Base-by-base conservation (phyloP, 257 asterid species). In the Nicotiana tomentosiformis region DNA sequence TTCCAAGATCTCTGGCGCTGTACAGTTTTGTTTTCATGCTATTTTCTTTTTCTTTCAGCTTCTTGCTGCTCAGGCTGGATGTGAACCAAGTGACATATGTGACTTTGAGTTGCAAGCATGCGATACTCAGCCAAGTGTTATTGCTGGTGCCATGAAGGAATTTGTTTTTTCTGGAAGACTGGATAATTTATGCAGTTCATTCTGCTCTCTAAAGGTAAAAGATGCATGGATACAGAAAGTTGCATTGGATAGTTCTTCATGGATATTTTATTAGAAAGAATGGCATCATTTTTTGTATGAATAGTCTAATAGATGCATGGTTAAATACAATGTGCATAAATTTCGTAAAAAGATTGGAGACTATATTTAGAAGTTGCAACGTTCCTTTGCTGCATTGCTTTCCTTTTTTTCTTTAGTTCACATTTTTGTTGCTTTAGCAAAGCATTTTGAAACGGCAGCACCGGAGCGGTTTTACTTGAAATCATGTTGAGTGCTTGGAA, bases 71-170 rank as follows among this genome's bases (percentile, higher is more conserved):
- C 88, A 93, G 86, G 88, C 90, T 83, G 93, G 93, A 20, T 94
- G 97, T 87, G 87, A 87, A 72, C 97, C 96, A n/a, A 92, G 89
- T n/a, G 97, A 90, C 82, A 94, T 96, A 83, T 93, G 94, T 85
- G 99, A 96, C 84, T 96, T 94, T 89, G 98, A 96, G 88, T 84
- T 94, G 89, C 99, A 96, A 94, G 95, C 93, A 77, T 96, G 97
- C 72, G 98, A 96, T 87, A 92, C 97, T 86, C 99, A 94, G 83
- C 93, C 93, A 81, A 96, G 99, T 89, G 83, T 88, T 69, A 88
- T 96, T 62, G 98, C 91, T 69, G 98, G 99, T 64, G 98, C 98
- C 12, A 78, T 88, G 90, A 94, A 94, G 89, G 99, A 96, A 84
- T 96, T 96, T 82, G 66, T 96, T 86, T 96, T 90, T 89, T 96